Evolutionary conservation across 345 rosid genomes (phyloP), one percentile per base, ranked within the genome.

Genomic region (Rhodomyrtus tomentosa): DNA sequence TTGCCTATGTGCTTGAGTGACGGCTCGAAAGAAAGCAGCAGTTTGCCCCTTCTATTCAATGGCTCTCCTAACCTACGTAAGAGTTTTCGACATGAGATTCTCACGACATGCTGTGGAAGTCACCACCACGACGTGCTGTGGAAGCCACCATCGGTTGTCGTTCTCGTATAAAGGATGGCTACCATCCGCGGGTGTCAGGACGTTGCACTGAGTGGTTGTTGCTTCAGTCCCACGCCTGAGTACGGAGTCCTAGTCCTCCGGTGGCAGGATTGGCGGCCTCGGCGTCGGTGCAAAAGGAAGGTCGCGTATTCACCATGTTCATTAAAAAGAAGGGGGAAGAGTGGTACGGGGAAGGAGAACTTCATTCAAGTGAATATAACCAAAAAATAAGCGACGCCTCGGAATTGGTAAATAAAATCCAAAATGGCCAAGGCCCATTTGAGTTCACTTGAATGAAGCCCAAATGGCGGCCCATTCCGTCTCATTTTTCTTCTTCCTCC

Each of bases 181-280:
- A 29, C 74, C 74, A 29, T 29, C 11, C 2, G 5, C 21, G 0
- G 36, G 6, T n/a, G 9, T 25, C 4, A 0, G 1, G 2, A n/a
- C n/a, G n/a, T n/a, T n/a, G n/a, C n/a, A n/a, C n/a, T n/a, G n/a
- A n/a, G n/a, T n/a, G n/a, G n/a, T n/a, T n/a, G n/a, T n/a, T n/a
- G n/a, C n/a, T n/a, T n/a, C n/a, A n/a, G n/a, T n/a, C n/a, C n/a
- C n/a, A n/a, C n/a, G n/a, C n/a, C n/a, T n/a, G n/a, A n/a, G n/a
- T n/a, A n/a, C n/a, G n/a, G n/a, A n/a, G n/a, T n/a, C n/a, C n/a
- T n/a, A n/a, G n/a, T n/a, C n/a, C n/a, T n/a, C n/a, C 38, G 18
- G 38, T 27, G 72, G 38, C 20, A 27, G 8, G 38, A 7, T 27
- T 0, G 1, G n/a, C n/a, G n/a, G n/a, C n/a, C n/a, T n/a, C n/a